A percentile compares a stretch with the other conserved stretches of the same genome.
Conservation (phyloP, 2,329 filamentous ascomycete genomes). For the Sporothrix curviconia region DNA sequence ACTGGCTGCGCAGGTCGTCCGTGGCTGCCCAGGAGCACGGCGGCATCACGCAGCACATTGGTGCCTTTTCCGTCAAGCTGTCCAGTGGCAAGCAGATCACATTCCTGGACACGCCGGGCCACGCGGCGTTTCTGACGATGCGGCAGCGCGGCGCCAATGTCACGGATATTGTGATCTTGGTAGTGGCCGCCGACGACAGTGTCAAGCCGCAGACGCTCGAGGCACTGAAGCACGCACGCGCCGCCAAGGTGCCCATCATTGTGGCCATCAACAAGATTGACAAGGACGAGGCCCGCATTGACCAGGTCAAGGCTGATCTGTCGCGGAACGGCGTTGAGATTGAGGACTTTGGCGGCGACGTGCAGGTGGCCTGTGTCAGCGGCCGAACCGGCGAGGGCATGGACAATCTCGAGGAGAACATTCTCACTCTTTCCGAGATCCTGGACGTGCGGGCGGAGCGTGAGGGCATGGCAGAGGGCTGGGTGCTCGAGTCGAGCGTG, state of each 20-base stretch:
- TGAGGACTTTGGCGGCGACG: slow-evolving; percentile 91
- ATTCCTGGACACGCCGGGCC: slow-evolving; percentile 92
- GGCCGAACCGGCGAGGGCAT: slow-evolving; percentile 93
- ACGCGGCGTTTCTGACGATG: slow-evolving; percentile 94
- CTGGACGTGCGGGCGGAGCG: slow-evolving; percentile 79
- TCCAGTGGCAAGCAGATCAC: slow-evolving; percentile 84
- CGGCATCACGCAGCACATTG: slow-evolving; percentile 97
- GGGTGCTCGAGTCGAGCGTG: slow-evolving; percentile 86
- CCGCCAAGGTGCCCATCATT: slow-evolving; percentile 86
- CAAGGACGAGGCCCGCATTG: slow-evolving; percentile 72
- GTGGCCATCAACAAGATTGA: slow-evolving; percentile 98
- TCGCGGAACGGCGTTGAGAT: slow-evolving; percentile 78
- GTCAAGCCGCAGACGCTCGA: slow-evolving; percentile 97
- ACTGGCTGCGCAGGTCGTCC: slow-evolving; percentile 88
- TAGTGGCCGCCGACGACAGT: slow-evolving; percentile 93
- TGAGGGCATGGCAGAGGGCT: slow-evolving; percentile 77
- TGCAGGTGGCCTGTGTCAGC: slow-evolving; percentile 84
- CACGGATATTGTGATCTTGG: slow-evolving; percentile 92
- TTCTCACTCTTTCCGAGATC: slow-evolving; percentile 78
- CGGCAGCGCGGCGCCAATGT: slow-evolving; percentile 90
- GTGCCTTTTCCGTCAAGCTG: slow-evolving; percentile 88
- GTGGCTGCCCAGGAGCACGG: slow-evolving; percentile 88
- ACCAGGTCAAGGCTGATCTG: slow-evolving; percentile 83
- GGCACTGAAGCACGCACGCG: slow-evolving; percentile 86
- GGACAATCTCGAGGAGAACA: slow-evolving; percentile 84